Evolutionary conservation across 1,139 yeast genomes (phyloP).

Genomic region (Kurtzmaniella natalensis): DNA sequence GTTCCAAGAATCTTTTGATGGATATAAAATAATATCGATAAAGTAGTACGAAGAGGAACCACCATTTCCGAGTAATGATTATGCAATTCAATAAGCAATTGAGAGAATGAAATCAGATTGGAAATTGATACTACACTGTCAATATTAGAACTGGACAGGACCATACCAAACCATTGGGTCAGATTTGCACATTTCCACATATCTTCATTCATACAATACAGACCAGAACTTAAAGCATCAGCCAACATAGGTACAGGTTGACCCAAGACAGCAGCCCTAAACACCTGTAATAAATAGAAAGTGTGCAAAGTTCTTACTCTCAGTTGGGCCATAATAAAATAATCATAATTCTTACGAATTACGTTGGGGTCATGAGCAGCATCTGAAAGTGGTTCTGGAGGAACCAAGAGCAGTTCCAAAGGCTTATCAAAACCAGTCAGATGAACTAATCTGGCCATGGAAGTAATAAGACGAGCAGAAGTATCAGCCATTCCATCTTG

Average conservation of each 20-base stretch:
- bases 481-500: slow-evolving; percentile 69
- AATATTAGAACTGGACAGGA: slow-evolving; percentile 7
- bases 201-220: slow-evolving; percentile 63
- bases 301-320: slow-evolving; percentile 83
- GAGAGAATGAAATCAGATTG: slow-evolving; percentile 1
- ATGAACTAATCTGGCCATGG: slow-evolving; percentile 74
- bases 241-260: slow-evolving; percentile 49
- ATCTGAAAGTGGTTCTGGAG: slow-evolving; percentile 45
- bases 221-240: slow-evolving; percentile 68
- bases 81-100: slow-evolving; percentile 45
- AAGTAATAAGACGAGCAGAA: slow-evolving; percentile 71
- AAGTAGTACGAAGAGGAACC: slow-evolving; percentile 52
- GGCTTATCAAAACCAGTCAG: slow-evolving; percentile 75
- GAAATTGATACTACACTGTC: background rate
- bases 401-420: slow-evolving; percentile 54
- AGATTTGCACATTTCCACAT: slow-evolving; percentile 64
- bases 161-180: slow-evolving; percentile 49
- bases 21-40: slow-evolving; percentile 65
- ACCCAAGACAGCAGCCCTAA: slow-evolving; percentile 68
- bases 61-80: slow-evolving; percentile 38
- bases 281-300: slow-evolving; percentile 65
- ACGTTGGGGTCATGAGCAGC: slow-evolving; percentile 24
- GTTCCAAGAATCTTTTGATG: slow-evolving; percentile 59
- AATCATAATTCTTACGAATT: slow-evolving; percentile 53
- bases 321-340: slow-evolving; percentile 76